Base-by-base conservation (phyloP, 371 early-diverging fungal species). In the Parasitella parasitica region DNA sequence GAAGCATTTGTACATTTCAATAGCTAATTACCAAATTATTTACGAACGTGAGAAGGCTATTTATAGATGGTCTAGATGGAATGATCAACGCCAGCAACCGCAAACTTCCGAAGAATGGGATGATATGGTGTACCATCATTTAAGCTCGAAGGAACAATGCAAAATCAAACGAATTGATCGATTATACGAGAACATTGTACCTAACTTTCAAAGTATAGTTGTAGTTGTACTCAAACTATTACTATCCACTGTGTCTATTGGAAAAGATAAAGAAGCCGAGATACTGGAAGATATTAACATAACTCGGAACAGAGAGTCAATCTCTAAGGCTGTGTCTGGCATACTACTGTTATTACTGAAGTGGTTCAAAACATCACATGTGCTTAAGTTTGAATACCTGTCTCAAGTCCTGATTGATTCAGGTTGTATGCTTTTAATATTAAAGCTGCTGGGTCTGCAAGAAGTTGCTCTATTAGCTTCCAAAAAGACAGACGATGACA, bases 391-490 rank as follows among this genome's bases (percentile, higher is more conserved):
- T 71, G 92, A 94, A 66, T 89, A 92, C 70, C 63, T 92, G 2
- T 86, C 87, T 6, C 91, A 91, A 61, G 76, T 90, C 0, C 71
- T 95, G 46, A 84, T 92, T 26, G 95, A 95, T 68, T 90, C 91
- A 30, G 93, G 92, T 38, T 88, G 91, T 53, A 78, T 92, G 27
- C 77, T 95, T 11, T 69, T 95, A 26, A 86, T 93, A 22, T 75
- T 95, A 28, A 93, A 92, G 63, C 83, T 95, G 66, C 78, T 93
- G 49, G 91, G 90, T 2, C 78, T 92, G 34, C 91, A 91, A 61
- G 90, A 91, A 69, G 77, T 86, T 26, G 76, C 84, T 0, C 64
- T 70, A 3, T 65, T 85, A 6, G 78, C 83, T 4, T 70, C 78
- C 6, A 77, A 80, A 26, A 73, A 82, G 64, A 85, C 87, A 13